Evolutionary conservation across 1,284 basidiomycete genomes (phyloP), one percentile per base, ranked within the genome.

Genomic region (Afroboletus lepidellus): DNA sequence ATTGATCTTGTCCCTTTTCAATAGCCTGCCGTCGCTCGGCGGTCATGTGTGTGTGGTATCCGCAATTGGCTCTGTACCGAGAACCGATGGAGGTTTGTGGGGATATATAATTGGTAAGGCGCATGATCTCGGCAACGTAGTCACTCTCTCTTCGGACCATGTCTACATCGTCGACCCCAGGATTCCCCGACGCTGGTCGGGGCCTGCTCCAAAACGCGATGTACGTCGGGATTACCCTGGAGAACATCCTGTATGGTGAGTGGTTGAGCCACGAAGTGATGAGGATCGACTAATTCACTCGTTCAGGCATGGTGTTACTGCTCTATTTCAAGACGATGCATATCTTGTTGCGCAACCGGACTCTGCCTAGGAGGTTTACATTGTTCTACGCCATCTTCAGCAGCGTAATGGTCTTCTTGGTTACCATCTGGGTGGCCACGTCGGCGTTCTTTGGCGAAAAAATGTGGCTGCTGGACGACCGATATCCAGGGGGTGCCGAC

Each of bases 301-400:
- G 12, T n/a, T 5, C 44, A 67, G 62, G 64, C 21, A 37, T 65
- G 1, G 49, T 59, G 21, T 27, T 64, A 5, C 5, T 60, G 16
- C 53, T 64, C 29, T 64, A 66, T 27, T 54, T 66, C 2, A 48
- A 50, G 38, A 60, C 65, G 5, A 52, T 33, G 32, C 32, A 36
- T 1, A 25, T 48, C 16, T 33, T 66, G 25, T 29, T 66, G 6
- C 25, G 24, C 11, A 30, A 39, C 11, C 30, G 21, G 36, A 37
- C 43, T 20, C 15, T 23, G 9, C 30, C 16, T 3, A 64, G 33
- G 27, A 59, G 33, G 36, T 50, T 66, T 37, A 64, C 54, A 5
- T n/a, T 33, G 16, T 33, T n/a, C 13, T 33, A 33, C 32, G 16
- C 32, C 13, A 16, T 33, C 16, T 33, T 33, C 32, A 33, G 32